A percentile compares a stretch with the other conserved stretches of the same genome.
phyloP scores from a whole-genome alignment of 2,329 filamentous ascomycete genomes.

The Metarhizium robertsii region DNA sequence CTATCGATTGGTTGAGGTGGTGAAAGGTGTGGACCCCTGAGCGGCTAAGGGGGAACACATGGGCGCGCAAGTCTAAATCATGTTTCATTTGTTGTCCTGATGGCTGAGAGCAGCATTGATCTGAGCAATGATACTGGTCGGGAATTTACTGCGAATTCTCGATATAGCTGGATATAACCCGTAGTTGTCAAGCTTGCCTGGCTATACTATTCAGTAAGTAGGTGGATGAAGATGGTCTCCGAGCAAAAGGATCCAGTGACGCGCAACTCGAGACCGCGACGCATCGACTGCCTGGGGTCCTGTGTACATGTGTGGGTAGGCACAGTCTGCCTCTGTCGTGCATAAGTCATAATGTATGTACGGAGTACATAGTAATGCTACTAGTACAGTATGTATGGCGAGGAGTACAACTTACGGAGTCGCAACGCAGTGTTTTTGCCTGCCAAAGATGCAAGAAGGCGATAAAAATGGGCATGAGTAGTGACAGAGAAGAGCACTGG shows the following conservation, averaged over 20 bases:
- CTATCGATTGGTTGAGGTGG: conserved; percentile 11
- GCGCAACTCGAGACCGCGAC: not conserved
- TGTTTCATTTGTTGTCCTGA: not conserved
- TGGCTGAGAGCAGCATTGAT: not conserved
- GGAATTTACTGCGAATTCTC: not conserved
- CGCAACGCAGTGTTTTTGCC: not conserved
- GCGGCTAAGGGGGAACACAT: conserved; percentile 6
- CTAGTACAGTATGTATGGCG: too few relatives aligned
- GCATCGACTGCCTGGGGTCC: not conserved
- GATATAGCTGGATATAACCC: too few relatives aligned
- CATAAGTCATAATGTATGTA: not conserved
- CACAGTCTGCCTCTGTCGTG: not conserved
- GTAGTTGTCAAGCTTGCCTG: too few relatives aligned
- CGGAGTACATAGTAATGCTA: too few relatives aligned
- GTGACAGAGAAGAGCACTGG: not conserved
- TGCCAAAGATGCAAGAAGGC: not conserved
- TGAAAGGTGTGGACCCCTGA: not conserved
- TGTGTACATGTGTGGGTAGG: not conserved
- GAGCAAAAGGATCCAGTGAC: not conserved
- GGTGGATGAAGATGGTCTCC: not conserved
- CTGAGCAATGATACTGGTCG: not conserved
- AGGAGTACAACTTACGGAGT: too few relatives aligned
- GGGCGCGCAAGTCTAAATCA: not conserved
- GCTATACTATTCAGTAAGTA: too few relatives aligned
- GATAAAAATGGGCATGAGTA: not conserved